Evolutionary conservation across 2,329 filamentous ascomycete species (phyloP).

Genomic region (Pseudocercospora fijiensis): DNA sequence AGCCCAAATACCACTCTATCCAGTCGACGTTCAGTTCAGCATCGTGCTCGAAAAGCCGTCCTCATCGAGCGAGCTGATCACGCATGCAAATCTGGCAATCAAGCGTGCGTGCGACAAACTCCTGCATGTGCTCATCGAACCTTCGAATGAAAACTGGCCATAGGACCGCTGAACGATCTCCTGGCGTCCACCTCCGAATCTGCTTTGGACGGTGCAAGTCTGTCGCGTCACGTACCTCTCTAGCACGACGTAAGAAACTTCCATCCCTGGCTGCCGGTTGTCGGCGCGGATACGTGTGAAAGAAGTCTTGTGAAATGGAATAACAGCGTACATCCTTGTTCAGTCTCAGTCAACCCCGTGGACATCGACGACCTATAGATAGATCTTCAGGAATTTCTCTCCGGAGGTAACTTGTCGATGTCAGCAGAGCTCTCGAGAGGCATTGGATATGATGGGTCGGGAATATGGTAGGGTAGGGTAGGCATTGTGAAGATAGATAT

Average conservation of each 20-base stretch:
- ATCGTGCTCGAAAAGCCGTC: background rate
- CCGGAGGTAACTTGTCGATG: background rate
- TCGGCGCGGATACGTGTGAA: background rate
- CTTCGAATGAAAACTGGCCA: background rate
- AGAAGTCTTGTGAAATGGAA: background rate
- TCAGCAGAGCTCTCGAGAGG: background rate
- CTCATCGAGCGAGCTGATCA: background rate
- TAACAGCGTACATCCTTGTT: background rate
- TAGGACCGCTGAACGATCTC: background rate
- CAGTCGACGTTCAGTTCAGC: background rate
- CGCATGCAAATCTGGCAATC: background rate
- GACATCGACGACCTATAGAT: background rate
- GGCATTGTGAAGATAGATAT: background rate
- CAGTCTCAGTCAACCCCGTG: background rate
- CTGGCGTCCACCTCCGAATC: background rate
- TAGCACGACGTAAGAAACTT: background rate
- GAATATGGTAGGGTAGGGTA: background rate
- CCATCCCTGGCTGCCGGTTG: background rate
- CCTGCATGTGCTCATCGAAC: background rate
- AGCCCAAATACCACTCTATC: background rate
- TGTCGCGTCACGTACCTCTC: constrained; percentile 3
- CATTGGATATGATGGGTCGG: background rate
- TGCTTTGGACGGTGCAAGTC: background rate
- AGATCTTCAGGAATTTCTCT: background rate
- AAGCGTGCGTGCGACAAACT: constrained; percentile 4